These are phyloP conservation scores for Sarocladiaceae sp. DNA, from an alignment of 2,329 filamentous ascomycete genomes.

Conservation along the genomic window DNA sequence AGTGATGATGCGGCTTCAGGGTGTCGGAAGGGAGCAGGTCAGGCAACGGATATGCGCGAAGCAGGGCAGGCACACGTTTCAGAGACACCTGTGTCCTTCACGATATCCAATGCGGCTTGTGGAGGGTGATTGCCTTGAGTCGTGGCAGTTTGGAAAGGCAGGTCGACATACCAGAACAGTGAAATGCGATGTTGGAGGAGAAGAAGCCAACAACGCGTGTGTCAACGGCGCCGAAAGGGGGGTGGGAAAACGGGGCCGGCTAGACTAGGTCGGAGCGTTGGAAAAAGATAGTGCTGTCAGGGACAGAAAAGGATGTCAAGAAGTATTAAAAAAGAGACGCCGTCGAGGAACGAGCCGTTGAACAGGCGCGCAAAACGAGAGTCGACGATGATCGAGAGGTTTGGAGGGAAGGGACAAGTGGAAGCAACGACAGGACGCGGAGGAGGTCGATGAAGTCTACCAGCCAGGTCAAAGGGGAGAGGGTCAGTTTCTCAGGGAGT, in stretches of 20 bases:
- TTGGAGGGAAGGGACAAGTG: slow-evolving; percentile 5
- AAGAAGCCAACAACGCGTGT: slow-evolving; percentile 23
- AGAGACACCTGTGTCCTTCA: neutral
- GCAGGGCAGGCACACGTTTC: slow-evolving; percentile 2
- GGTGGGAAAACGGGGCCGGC: slow-evolving; percentile 11
- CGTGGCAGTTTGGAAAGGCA: neutral
- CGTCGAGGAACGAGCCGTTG: slow-evolving; percentile 5
- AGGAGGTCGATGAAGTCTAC: slow-evolving; percentile 6
- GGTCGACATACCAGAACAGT: slow-evolving; percentile 10
- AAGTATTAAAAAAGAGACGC: slow-evolving; percentile 6
- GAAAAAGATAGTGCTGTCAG: slow-evolving; percentile 5
- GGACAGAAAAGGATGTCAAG: slow-evolving; percentile 8
- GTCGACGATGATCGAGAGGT: neutral
- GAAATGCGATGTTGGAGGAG: slow-evolving; percentile 9
- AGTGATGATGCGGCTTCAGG: slow-evolving; percentile 1
- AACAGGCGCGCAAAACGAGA: slow-evolving; percentile 8
- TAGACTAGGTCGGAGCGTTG: slow-evolving; percentile 1
- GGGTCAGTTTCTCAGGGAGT: slow-evolving; percentile 2
- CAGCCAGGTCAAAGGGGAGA: neutral
- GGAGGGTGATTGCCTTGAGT: neutral
- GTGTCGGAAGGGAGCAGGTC: neutral
- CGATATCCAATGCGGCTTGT: neutral
- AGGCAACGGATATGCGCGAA: neutral
- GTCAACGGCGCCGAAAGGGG: slow-evolving; percentile 27
- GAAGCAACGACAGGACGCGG: neutral